phyloP scores from a whole-genome alignment of 208 protist genomes.

The Acanthamoeba sp. region DNA sequence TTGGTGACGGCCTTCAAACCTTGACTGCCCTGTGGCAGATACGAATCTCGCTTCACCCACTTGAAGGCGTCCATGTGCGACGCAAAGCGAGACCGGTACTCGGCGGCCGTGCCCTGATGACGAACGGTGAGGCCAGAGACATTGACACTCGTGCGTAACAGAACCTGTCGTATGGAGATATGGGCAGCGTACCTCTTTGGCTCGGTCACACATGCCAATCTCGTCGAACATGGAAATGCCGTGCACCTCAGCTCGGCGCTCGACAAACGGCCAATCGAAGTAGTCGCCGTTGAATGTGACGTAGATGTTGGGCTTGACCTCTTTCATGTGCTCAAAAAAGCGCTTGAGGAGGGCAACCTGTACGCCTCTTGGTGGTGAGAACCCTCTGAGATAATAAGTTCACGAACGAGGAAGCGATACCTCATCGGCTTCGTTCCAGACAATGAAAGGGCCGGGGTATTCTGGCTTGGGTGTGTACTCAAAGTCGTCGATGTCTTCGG shows the following conservation, averaged over 20 bases:
- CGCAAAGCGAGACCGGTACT: constrained; percentile 95
- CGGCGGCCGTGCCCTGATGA: constrained; percentile 85
- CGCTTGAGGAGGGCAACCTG: constrained; percentile 91
- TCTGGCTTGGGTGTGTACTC: constrained; percentile 99
- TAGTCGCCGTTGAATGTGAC: constrained; percentile 99
- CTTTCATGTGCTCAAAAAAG: constrained; percentile 98
- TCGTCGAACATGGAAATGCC: constrained; percentile 87
- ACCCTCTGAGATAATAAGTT: no score
- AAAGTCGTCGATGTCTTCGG: constrained; percentile 98
- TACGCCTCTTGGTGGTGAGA: no score
- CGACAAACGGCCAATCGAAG: constrained; percentile 99
- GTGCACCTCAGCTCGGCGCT: constrained; percentile 92
- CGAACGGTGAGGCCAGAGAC: background rate
- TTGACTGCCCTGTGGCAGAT: constrained; percentile 98
- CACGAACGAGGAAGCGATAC: background rate
- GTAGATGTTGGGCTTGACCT: constrained; percentile 97
- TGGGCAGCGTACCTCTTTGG: constrained; percentile 77
- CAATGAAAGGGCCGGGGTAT: constrained; percentile 97
- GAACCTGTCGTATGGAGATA: background rate
- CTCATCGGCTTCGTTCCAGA: constrained; percentile 98
- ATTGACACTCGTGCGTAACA: background rate
- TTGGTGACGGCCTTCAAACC: constrained; percentile 97
- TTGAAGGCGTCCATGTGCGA: constrained; percentile 99
- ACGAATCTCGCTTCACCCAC: constrained; percentile 99
- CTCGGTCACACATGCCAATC: constrained; percentile 89